Conservation (phyloP, 371 early-diverging fungal genomes). For the Mucor saturninus region DNA sequence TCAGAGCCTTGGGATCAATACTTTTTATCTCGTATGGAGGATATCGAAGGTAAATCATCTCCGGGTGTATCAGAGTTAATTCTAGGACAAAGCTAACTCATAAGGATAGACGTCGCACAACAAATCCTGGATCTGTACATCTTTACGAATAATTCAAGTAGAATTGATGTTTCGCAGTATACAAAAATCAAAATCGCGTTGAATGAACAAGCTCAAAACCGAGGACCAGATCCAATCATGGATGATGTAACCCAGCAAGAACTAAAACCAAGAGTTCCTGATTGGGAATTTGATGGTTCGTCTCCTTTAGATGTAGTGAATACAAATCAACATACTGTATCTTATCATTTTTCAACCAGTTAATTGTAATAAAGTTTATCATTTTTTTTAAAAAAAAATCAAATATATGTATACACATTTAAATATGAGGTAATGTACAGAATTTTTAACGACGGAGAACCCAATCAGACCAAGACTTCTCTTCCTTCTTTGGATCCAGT, state of each 20-base stretch:
- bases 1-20: conserved; percentile 49
- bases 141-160: conserved; percentile 27
- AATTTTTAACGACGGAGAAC: conserved; percentile 31
- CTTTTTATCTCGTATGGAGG: conserved; percentile 58
- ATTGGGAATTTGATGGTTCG: conserved; percentile 35
- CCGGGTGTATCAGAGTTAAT: too few relatives aligned
- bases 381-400: not conserved
- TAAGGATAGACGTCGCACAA: conserved; percentile 55
- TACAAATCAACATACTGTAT: conserved; percentile 54
- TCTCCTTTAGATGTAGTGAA: conserved; percentile 46
- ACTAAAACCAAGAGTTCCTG: conserved; percentile 26
- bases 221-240: conserved; percentile 43
- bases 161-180: conserved; percentile 45
- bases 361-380: not conserved
- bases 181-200: conserved; percentile 60
- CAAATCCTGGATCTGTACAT: conserved; percentile 64
- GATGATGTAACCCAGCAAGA: conserved; percentile 36
- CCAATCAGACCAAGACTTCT: conserved; percentile 38
- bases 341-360: conserved; percentile 42
- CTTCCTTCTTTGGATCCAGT: conserved; percentile 7
- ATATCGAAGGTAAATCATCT: conserved; percentile 48
- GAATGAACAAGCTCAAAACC: conserved; percentile 52
- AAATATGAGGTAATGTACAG: not conserved
- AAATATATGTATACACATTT: not conserved
- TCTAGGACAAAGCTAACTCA: too few relatives aligned